These are phyloP conservation scores for Taphrina pruni DNA, from an alignment of 1,139 yeast genomes.

Conservation along the genomic window DNA sequence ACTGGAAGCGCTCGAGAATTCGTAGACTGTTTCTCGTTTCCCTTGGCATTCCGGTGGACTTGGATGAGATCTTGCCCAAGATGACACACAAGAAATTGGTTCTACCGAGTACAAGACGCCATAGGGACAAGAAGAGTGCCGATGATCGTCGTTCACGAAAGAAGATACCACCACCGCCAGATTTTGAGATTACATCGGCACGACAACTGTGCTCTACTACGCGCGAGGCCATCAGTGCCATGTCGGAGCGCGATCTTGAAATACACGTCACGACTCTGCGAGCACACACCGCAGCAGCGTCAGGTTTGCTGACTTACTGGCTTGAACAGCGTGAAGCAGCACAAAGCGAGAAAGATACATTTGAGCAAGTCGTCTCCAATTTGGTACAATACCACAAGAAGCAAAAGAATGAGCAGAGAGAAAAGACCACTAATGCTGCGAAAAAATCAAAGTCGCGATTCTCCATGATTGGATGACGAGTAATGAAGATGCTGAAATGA, in stretches of 20 bases:
- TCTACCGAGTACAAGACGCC: conserved; percentile 26
- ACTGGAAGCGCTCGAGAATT: conserved; percentile 66
- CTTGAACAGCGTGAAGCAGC: conserved; percentile 56
- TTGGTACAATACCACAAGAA: conserved; percentile 53
- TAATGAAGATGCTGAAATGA: not conserved
- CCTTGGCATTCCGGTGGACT: conserved; percentile 65
- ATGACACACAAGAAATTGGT: conserved; percentile 46
- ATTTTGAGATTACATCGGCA: conserved; percentile 42
- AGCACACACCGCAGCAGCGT: conserved; percentile 49
- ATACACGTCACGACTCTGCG: conserved; percentile 49
- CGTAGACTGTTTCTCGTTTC: conserved; percentile 64
- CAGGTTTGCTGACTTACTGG: conserved; percentile 60
- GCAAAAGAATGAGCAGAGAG: conserved; percentile 31
- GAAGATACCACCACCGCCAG: conserved; percentile 36
- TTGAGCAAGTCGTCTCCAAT: conserved; percentile 73
- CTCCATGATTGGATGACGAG: conserved; percentile 15
- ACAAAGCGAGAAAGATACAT: conserved; percentile 65
- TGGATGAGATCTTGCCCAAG: conserved; percentile 55
- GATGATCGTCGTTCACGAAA: conserved; percentile 18
- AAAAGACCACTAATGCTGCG: conserved; percentile 7
- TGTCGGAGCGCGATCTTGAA: conserved; percentile 51
- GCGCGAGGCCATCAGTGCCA: conserved; percentile 51
- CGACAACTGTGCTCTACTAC: conserved; percentile 51
- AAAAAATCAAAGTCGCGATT: conserved; percentile 28
- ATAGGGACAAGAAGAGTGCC: conserved; percentile 41